Base-by-base conservation (phyloP, 2,329 filamentous ascomycete genomes). In the Cladophialophora bantiana region DNA sequence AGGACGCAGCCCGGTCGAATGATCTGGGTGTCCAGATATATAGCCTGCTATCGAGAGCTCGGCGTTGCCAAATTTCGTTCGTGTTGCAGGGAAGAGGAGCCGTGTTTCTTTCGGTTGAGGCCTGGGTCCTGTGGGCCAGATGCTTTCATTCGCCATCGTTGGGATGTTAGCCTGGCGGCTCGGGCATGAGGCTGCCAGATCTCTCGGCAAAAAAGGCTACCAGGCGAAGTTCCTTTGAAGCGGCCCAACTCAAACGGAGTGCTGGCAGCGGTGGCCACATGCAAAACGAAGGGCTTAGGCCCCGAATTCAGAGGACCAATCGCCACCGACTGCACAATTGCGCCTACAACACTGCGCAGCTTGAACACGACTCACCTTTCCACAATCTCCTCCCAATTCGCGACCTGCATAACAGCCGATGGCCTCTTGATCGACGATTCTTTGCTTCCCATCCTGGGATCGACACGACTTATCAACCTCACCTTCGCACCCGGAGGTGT, bases 401-500 rank as follows among this genome's bases (percentile, higher is more conserved):
- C 59, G 32, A 50, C 59, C 38, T 42, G 48, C 32, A 52, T 35
- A 32, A 55, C 52, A 48, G 53, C 61, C 53, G 54, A 64, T 64
- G 53, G 52, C 38, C 35, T 36, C 13, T 53, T 64, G 61, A 64
- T 64, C 61, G 61, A 64, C 61, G 32, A 38, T 38, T 56, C 40
- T 52, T 64, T 64, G 9, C 53, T 64, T 52, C 61, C 53, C 26
- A 15, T 26, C 36, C 48, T n/a, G 53, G 42, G 38, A 31, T 61
- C 48, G 59, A 20, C 59, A 26, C 38, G 18, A 26, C 32, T 58
- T 10, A 45, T 38, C 42, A 50, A 36, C 54, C 54, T 64, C 61
- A 52, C 38, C 36, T 40, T 48, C 42, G 42, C 50, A 20, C 40
- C n/a, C 32, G 13, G 59, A 53, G 34, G 18, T 15, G 9, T 36